These are phyloP conservation scores for Vickermania ingenoplastis DNA, from an alignment of 208 protist genomes.

Conservation along the genomic window DNA sequence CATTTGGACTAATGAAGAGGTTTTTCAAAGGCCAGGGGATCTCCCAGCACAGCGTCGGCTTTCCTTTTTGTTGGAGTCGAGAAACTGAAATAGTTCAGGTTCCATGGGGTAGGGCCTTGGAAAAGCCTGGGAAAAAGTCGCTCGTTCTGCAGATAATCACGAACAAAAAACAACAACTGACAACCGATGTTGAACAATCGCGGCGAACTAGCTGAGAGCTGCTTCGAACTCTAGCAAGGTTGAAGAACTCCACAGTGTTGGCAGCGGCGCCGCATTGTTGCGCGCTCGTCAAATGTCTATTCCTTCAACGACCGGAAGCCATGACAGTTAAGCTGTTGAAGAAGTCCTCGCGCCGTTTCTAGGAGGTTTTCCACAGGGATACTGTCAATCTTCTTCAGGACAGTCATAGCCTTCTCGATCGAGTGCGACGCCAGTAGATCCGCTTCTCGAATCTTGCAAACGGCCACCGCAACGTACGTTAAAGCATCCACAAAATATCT, in stretches of 20 bases:
- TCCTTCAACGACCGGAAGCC: no score
- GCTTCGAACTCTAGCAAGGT: no score
- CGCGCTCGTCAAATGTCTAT: no score
- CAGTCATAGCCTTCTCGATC: conserved; percentile 38
- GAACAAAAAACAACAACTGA: not conserved
- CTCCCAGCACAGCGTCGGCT: not conserved
- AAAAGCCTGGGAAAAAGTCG: not conserved
- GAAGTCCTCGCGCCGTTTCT: not conserved
- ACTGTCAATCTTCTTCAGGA: conserved; percentile 52
- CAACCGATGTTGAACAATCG: no score
- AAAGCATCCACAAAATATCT: conserved; percentile 33
- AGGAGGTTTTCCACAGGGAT: conserved; percentile 43
- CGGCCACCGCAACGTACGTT: conserved; percentile 48
- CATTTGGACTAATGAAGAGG: no score
- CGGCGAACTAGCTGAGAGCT: no score
- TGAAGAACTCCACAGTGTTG: no score
- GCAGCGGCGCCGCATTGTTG: no score
- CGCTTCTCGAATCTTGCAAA: conserved; percentile 38
- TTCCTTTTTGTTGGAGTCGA: not conserved
- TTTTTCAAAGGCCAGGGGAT: not conserved
- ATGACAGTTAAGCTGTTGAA: not conserved
- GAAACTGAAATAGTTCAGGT: not conserved
- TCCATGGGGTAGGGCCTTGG: not conserved
- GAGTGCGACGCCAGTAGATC: conserved; percentile 21
- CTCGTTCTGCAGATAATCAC: not conserved